These are phyloP conservation scores for Phytophthora colocasiae DNA, from an alignment of 352 stramenopile species.

Conservation along the genomic window DNA sequence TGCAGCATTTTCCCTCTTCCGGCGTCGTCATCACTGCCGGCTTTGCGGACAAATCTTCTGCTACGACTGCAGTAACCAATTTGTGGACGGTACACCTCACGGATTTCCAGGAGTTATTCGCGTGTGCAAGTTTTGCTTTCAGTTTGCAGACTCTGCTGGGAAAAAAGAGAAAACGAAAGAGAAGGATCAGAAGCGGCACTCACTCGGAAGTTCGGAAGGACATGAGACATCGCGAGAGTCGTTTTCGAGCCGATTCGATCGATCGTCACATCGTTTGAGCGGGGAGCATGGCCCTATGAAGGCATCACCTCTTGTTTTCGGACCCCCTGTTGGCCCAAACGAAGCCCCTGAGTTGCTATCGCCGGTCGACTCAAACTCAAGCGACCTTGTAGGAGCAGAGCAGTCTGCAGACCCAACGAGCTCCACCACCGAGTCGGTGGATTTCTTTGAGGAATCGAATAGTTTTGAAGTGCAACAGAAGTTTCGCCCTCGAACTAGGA, in stretches of 20 bases:
- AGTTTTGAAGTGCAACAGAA: conserved; percentile 22
- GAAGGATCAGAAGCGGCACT: conserved; percentile 19
- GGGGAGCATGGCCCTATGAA: conserved; percentile 24
- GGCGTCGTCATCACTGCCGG: conserved; percentile 87
- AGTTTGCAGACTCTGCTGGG: conserved; percentile 53
- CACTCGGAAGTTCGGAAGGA: conserved; percentile 30
- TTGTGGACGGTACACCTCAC: conserved; percentile 67
- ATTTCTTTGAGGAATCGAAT: conserved; percentile 42
- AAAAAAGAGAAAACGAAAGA: conserved; percentile 38
- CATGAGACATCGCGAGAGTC: conserved; percentile 26
- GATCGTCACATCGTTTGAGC: conserved; percentile 25
- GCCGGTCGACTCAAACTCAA: conserved; percentile 41
- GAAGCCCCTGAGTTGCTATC: conserved; percentile 31
- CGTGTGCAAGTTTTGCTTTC: conserved; percentile 80
- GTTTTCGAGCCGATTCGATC: conserved; percentile 33
- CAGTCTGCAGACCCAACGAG: conserved; percentile 16
- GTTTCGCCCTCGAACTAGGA: conserved; percentile 20
- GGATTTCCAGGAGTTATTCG: conserved; percentile 66
- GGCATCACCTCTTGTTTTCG: conserved; percentile 52
- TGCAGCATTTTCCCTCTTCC: conserved; percentile 82
- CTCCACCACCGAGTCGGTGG: conserved; percentile 21
- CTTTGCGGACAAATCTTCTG: conserved; percentile 89
- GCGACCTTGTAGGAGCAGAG: conserved; percentile 23
- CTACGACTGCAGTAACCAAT: conserved; percentile 82
- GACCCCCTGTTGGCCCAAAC: conserved; percentile 28